A percentile compares a stretch with the other conserved stretches of the same genome.
Evolutionary conservation across 2,329 filamentous ascomycete species (phyloP).

Genomic region (Cladosporium sp.): DNA sequence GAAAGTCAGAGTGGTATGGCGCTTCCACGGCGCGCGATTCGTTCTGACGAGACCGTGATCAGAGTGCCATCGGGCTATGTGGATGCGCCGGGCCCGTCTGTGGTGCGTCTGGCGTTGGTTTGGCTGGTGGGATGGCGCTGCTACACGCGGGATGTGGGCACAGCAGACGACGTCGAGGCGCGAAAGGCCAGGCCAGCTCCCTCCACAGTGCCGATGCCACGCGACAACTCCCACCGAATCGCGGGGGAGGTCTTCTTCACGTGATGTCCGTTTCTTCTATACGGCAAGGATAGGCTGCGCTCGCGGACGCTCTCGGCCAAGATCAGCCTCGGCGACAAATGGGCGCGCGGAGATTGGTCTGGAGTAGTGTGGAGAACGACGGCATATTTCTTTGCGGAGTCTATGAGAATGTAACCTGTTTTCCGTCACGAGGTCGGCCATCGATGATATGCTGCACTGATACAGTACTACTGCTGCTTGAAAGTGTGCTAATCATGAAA

Average conservation of each 20-base stretch:
- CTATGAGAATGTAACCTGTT: background rate
- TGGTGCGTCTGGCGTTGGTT: background rate
- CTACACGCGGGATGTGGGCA: conserved; percentile 7
- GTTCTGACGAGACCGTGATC: background rate
- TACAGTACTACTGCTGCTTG: background rate
- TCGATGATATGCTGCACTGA: background rate
- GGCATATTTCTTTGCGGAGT: background rate
- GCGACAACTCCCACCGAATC: background rate
- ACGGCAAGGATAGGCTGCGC: background rate
- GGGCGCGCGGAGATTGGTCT: background rate
- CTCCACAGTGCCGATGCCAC: conserved; percentile 4
- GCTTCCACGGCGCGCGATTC: background rate
- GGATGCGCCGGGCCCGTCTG: conserved; percentile 5
- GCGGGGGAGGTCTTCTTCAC: background rate
- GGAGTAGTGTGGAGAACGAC: background rate
- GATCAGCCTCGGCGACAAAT: background rate
- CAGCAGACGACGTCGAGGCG: background rate
- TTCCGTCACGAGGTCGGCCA: background rate
- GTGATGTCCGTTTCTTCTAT: background rate
- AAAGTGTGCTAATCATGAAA: too few species aligned
- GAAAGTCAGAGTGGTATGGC: conserved; percentile 7
- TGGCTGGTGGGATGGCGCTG: background rate
- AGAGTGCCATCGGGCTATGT: conserved; percentile 10
- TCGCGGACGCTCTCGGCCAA: background rate
- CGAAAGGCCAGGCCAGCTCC: background rate